A percentile compares a stretch with the other conserved stretches of the same genome.
These are phyloP conservation scores for Bauhinia variegata DNA, from an alignment of 306 rosid genomes.

Conservation along the genomic window DNA sequence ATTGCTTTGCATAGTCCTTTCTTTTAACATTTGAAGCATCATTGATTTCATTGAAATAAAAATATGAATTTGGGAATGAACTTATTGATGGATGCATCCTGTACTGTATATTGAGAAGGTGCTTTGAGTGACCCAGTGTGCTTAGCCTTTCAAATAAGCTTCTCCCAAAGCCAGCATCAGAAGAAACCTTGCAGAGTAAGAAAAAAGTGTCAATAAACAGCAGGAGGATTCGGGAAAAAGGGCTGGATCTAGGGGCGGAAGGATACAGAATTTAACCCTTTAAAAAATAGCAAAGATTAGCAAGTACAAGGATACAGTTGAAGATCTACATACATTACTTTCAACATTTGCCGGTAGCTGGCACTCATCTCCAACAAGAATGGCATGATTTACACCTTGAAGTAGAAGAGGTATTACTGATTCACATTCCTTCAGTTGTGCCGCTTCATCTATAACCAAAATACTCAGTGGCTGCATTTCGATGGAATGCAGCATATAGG, in stretches of 20 bases:
- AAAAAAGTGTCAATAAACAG: neutral
- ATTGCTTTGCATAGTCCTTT: slow-evolving; percentile 34
- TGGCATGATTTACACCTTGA: slow-evolving; percentile 43
- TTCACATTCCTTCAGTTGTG: slow-evolving; percentile 60
- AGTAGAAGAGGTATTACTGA: slow-evolving; percentile 53
- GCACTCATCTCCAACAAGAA: slow-evolving; percentile 61
- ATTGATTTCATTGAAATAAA: slow-evolving; percentile 37
- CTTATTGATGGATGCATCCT: slow-evolving; percentile 63
- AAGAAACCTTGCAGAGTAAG: slow-evolving; percentile 43
- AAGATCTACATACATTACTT: slow-evolving; percentile 42
- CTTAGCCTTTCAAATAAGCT: slow-evolving; percentile 57
- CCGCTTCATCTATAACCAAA: slow-evolving; percentile 62
- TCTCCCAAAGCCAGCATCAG: slow-evolving; percentile 52
- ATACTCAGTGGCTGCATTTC: slow-evolving; percentile 34
- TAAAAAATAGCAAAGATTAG: neutral
- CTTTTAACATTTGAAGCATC: slow-evolving; percentile 46
- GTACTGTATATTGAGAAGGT: slow-evolving; percentile 38
- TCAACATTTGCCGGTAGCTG: slow-evolving; percentile 59
- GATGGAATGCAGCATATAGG: slow-evolving; percentile 38
- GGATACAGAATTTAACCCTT: neutral
- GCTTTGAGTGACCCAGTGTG: slow-evolving; percentile 28
- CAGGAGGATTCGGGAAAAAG: neutral
- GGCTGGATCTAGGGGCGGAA: no score
- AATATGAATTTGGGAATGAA: slow-evolving; percentile 49
- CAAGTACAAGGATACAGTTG: neutral